Conservation (phyloP, 1,284 basidiomycete genomes). For the Serendipita sp. region DNA sequence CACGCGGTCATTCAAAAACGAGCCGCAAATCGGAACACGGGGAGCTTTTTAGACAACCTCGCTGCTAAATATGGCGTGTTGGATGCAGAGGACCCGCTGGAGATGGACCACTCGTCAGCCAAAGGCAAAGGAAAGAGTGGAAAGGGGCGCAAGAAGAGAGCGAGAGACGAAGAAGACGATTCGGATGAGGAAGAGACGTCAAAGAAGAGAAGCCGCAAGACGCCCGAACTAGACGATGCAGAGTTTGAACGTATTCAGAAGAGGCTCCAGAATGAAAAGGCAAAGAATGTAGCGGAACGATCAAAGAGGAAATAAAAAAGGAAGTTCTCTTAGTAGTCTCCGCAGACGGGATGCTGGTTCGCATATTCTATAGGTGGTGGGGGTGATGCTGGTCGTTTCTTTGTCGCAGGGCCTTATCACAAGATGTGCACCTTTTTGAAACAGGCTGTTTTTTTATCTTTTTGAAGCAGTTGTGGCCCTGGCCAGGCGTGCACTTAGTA, state of each 20-base stretch:
- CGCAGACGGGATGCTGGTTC: too few species aligned
- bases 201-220: conserved; percentile 32
- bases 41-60: conserved; percentile 60
- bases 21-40: conserved; percentile 44
- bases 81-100: conserved; percentile 17
- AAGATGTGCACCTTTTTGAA: neutral
- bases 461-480: neutral
- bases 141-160: conserved; percentile 44
- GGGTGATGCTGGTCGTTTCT: neutral
- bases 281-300: conserved; percentile 14
- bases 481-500: too few species aligned
- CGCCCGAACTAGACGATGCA: conserved; percentile 51
- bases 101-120: neutral
- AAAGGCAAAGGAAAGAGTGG: conserved; percentile 24
- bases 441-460: neutral
- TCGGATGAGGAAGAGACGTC: conserved; percentile 25
- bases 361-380: too few species aligned
- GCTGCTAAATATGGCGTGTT: conserved; percentile 66
- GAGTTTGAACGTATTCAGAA: conserved; percentile 52
- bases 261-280: conserved; percentile 37
- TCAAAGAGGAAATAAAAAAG: too few species aligned
- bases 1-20: conserved; percentile 72
- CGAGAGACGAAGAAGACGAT: conserved; percentile 24
- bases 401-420: neutral
- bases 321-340: too few species aligned